Evolutionary conservation across 2,329 filamentous ascomycete species (phyloP).

Genomic region (Zarea fungicola): DNA sequence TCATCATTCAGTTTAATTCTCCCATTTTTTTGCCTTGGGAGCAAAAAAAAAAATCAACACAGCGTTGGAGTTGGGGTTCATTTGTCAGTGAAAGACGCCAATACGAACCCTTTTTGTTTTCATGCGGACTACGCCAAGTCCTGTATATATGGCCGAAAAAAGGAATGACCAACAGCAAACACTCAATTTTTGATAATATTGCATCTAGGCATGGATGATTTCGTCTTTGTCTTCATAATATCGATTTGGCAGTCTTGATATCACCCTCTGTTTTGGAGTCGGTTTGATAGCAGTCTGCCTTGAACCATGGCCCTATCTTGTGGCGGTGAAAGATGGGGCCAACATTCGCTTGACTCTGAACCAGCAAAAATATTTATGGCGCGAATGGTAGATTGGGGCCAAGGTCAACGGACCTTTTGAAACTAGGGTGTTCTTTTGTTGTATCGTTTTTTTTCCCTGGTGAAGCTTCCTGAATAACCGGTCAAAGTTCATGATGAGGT

Average conservation of each 20-base stretch:
- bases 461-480: neutral
- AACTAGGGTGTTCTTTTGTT: constrained; percentile 13
- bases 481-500: neutral
- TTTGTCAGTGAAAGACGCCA: constrained; percentile 8
- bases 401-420: constrained; percentile 17
- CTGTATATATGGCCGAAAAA: constrained; percentile 13
- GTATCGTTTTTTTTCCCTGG: constrained; percentile 14
- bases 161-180: constrained; percentile 6
- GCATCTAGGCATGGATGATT: constrained; percentile 36
- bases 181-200: constrained; percentile 38
- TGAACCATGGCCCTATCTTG: neutral
- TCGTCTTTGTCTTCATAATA: constrained; percentile 4
- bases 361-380: constrained; percentile 14
- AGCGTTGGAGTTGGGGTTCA: constrained; percentile 11
- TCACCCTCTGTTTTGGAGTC: neutral
- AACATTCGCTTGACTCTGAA: constrained; percentile 1
- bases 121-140: constrained; percentile 5
- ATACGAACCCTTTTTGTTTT: constrained; percentile 2
- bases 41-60: constrained; percentile 11
- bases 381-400: constrained; percentile 18
- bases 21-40: constrained; percentile 2
- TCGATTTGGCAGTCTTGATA: neutral
- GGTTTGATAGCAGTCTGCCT: neutral
- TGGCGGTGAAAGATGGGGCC: neutral
- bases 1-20: neutral